Evolutionary conservation across 257 asterid genomes (phyloP), one percentile per base, ranked within the genome.

Genomic region (Solanum etuberosum): DNA sequence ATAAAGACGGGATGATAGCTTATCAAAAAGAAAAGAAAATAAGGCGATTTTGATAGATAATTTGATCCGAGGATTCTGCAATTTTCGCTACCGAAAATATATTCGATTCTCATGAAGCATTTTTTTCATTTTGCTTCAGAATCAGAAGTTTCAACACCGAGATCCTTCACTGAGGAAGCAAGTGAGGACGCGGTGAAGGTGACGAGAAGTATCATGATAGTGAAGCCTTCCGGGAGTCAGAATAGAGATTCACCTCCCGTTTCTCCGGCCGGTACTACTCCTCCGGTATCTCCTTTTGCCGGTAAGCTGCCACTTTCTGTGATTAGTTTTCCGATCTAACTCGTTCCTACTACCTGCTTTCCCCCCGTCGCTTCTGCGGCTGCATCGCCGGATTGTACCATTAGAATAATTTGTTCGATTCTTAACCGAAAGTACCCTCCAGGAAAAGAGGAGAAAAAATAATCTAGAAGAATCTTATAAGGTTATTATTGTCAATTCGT

Each of bases 221-320:
- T 95, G 1, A 97, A 91, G 91, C 98, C 98, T 54, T 93, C 92
- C 78, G 94, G 67, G 38, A 74, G 86, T 23, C 89, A 78, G 87
- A 90, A 25, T 63, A 95, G 88, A 71, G 99, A 94, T 87, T 95
- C 98, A 86, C 98, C 98, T 68, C 99, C 99, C 74, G 93, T 89
- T 40, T 96, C 98, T 10, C 97, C 98, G 3, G 91, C 91, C 78
- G 97, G 95, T 13, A 88, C 97, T 48, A 94, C 99, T 1, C 94
- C 98, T 54, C 99, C 99, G 92, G 94, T 93, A 72, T 97, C 99
- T 84, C 98, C 99, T 85, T 97, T 95, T 72, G 90, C 95, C 88
- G 99, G 99, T 97, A 90, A 92, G 92, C 87, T 89, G 27, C 4
- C 32, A 43, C 61, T 87, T 20, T 59, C 84, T 48, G 63, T 76